Percentiles rank a stretch among this genome's conserved stretches.
Conservation (phyloP, 768 basidiomycete species). For the Lactifluus pinguis region DNA sequence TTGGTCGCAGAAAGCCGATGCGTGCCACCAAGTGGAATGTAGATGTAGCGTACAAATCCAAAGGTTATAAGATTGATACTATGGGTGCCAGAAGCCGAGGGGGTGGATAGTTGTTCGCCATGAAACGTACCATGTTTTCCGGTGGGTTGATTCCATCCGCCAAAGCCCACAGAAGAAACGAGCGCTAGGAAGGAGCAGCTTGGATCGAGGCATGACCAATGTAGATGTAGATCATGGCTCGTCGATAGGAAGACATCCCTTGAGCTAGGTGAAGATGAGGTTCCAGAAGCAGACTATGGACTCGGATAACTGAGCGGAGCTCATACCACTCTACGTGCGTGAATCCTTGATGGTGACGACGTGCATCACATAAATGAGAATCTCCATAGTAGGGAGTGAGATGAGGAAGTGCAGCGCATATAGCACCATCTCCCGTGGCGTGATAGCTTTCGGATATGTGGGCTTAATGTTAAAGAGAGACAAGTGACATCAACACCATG, state of each 20-base stretch:
- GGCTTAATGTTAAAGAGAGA: slow-evolving; percentile 34
- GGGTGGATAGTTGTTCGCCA: slow-evolving; percentile 94
- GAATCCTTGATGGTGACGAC: slow-evolving; percentile 50
- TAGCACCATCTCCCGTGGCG: slow-evolving; percentile 31
- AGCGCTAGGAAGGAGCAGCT: slow-evolving; percentile 93
- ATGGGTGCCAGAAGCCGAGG: slow-evolving; percentile 89
- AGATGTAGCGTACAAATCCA: slow-evolving; percentile 90
- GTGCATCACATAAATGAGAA: slow-evolving; percentile 58
- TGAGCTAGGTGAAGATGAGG: slow-evolving; percentile 50
- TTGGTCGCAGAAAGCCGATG: slow-evolving; percentile 51
- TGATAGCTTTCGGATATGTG: slow-evolving; percentile 45
- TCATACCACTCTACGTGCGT: slow-evolving; percentile 70
- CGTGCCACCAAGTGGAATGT: slow-evolving; percentile 82
- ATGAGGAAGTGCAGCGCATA: slow-evolving; percentile 67
- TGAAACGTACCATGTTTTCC: slow-evolving; percentile 98
- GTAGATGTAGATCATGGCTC: background rate
- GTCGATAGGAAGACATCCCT: too few species aligned
- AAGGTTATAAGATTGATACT: slow-evolving; percentile 94
- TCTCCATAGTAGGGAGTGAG: slow-evolving; percentile 66
- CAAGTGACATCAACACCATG: background rate
- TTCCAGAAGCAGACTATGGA: slow-evolving; percentile 96
- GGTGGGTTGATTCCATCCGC: slow-evolving; percentile 85
- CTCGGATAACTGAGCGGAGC: slow-evolving; percentile 57
- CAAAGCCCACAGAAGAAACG: slow-evolving; percentile 95
- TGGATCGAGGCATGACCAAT: background rate